Conservation (phyloP, 169 alveolate genomes). For the Plasmodium billcollinsi region DNA sequence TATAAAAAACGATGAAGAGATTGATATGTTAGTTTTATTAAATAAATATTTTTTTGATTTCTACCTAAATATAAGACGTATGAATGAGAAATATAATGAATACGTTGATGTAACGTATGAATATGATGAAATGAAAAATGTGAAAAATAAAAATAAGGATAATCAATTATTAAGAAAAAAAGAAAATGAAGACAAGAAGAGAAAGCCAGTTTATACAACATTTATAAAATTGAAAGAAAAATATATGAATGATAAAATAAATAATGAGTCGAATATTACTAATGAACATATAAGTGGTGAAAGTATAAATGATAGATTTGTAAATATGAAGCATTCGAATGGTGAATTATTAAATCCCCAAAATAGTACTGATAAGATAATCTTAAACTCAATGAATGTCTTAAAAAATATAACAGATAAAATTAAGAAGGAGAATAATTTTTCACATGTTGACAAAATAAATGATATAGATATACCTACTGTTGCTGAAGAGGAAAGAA, state of each 20-base stretch:
- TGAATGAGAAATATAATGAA: background rate
- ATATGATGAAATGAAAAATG: background rate
- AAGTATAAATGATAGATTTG: background rate
- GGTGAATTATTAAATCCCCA: background rate
- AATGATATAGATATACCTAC: slow-evolving; percentile 34
- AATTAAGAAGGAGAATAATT: slow-evolving; percentile 24
- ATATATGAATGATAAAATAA: background rate
- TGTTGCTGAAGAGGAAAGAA: slow-evolving; percentile 65
- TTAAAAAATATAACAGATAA: slow-evolving; percentile 55
- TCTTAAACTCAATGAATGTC: slow-evolving; percentile 26
- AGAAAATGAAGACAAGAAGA: too few species aligned
- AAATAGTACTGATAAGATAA: background rate
- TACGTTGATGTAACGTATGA: too few species aligned
- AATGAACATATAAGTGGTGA: background rate
- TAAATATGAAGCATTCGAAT: background rate
- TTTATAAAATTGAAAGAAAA: background rate
- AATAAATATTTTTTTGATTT: background rate
- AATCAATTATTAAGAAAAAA: background rate
- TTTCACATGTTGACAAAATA: slow-evolving; percentile 5
- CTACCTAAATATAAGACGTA: background rate
- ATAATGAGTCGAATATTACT: background rate
- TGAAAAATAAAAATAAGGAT: background rate
- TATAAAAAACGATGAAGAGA: background rate
- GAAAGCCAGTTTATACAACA: too few species aligned
- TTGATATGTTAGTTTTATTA: background rate